Conservation (phyloP, 2,329 filamentous ascomycete species). For the Colletotrichum paranaense region DNA sequence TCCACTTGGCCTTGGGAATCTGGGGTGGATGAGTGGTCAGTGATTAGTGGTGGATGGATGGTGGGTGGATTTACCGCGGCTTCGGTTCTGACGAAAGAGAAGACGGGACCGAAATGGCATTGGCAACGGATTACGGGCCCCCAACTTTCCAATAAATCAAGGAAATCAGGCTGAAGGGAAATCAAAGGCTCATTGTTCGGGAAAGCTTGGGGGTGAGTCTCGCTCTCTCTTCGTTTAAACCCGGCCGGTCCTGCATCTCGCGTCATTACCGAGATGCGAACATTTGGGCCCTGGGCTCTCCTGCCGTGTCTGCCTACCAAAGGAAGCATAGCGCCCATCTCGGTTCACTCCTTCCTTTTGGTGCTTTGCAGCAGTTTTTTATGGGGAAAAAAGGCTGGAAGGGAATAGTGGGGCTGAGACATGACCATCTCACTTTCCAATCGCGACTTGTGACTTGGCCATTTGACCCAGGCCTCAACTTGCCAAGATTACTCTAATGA, state of each 20-base stretch:
- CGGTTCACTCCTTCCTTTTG: not conserved
- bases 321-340: not conserved
- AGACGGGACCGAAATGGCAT: constrained; percentile 13
- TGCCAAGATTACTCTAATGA: constrained; percentile 5
- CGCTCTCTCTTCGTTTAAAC: not conserved
- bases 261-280: constrained; percentile 14
- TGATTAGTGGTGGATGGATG: not conserved
- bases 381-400: not conserved
- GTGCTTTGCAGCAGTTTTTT: not conserved
- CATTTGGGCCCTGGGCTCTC: not conserved
- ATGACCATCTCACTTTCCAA: not conserved
- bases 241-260: constrained; percentile 7
- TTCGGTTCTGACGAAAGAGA: not conserved
- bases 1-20: not conserved
- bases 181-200: not conserved
- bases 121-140: not conserved
- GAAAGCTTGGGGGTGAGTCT: not conserved
- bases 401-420: not conserved
- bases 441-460: too few species aligned
- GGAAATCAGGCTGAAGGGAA: not conserved
- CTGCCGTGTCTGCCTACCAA: not conserved
- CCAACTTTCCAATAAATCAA: not conserved
- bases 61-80: not conserved
- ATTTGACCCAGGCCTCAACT: not conserved
- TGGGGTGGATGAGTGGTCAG: not conserved